phyloP scores from a whole-genome alignment of 2,329 filamentous ascomycete genomes.

The Talaromyces verruculosus region DNA sequence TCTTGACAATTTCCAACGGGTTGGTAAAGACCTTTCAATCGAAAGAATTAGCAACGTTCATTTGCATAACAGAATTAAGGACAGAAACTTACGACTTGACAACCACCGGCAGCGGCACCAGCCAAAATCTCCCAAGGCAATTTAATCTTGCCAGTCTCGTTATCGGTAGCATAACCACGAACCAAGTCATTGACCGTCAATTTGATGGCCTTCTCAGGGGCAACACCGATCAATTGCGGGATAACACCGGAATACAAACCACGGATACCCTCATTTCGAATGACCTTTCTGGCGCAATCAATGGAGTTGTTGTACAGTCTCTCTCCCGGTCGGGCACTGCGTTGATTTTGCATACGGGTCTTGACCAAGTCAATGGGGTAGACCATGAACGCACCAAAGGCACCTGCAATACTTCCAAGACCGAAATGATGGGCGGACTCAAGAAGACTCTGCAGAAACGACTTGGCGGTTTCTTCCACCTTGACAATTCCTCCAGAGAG shows the following conservation, averaged over 20 bases:
- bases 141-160: slow-evolving; percentile 70
- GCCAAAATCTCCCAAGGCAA: slow-evolving; percentile 74
- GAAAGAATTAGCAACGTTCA: background rate
- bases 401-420: slow-evolving; percentile 85
- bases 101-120: slow-evolving; percentile 84
- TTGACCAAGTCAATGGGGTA: slow-evolving; percentile 99
- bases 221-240: slow-evolving; percentile 93
- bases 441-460: slow-evolving; percentile 63
- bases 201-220: slow-evolving; percentile 99
- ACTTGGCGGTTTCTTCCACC: slow-evolving; percentile 53
- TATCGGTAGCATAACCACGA: slow-evolving; percentile 70
- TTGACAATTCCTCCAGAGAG: slow-evolving; percentile 52
- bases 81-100: slow-evolving; percentile 78
- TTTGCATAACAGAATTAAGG: slow-evolving; percentile 1
- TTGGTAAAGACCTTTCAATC: slow-evolving; percentile 80
- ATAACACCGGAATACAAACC: slow-evolving; percentile 93
- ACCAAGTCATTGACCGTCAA: slow-evolving; percentile 96
- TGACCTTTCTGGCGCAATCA: slow-evolving; percentile 90
- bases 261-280: slow-evolving; percentile 84
- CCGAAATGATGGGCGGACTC: slow-evolving; percentile 88
- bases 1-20: slow-evolving; percentile 98
- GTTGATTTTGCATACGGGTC: slow-evolving; percentile 97
- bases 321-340: slow-evolving; percentile 76
- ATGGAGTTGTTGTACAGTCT: slow-evolving; percentile 94
- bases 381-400: slow-evolving; percentile 98